Evolutionary conservation across 129 eudicot genomes (phyloP).

Genomic region (Flaveria ramosissima): DNA sequence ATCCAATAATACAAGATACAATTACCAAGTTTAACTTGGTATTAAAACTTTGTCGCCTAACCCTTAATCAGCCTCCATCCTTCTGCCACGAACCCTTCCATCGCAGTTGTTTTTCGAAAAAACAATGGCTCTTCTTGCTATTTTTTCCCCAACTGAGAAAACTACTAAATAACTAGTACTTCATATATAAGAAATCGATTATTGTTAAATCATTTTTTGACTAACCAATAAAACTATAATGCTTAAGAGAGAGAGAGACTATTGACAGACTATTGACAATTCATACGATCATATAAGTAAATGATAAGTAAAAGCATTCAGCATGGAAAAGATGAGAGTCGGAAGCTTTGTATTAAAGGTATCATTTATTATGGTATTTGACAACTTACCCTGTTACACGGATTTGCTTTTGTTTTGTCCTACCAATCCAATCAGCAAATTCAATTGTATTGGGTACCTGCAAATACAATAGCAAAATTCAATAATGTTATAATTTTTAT

Average conservation of each 20-base stretch:
- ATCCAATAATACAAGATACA: too few species aligned
- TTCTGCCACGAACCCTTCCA: too few species aligned
- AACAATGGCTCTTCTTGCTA: too few species aligned
- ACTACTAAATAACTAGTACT: too few species aligned
- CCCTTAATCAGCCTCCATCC: too few species aligned
- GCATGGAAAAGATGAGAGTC: background rate
- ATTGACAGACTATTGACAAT: background rate
- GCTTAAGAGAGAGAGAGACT: background rate
- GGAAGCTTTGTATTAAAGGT: background rate
- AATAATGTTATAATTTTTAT: background rate
- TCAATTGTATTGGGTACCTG: conserved; percentile 97
- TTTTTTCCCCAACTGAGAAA: too few species aligned
- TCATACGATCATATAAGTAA: background rate
- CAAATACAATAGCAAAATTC: conserved; percentile 11
- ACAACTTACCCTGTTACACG: conserved; percentile 87
- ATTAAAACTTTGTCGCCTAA: too few species aligned
- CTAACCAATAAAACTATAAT: conserved; percentile 1
- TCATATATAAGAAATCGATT: background rate
- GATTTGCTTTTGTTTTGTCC: conserved; percentile 92
- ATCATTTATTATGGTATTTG: background rate
- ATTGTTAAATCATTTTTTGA: background rate
- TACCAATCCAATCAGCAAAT: conserved; percentile 99
- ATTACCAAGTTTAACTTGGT: too few species aligned
- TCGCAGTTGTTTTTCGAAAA: too few species aligned
- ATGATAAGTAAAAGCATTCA: too few species aligned